Conservation (phyloP, 176 grass and related monocot genomes). For the Oryza nivara region DNA sequence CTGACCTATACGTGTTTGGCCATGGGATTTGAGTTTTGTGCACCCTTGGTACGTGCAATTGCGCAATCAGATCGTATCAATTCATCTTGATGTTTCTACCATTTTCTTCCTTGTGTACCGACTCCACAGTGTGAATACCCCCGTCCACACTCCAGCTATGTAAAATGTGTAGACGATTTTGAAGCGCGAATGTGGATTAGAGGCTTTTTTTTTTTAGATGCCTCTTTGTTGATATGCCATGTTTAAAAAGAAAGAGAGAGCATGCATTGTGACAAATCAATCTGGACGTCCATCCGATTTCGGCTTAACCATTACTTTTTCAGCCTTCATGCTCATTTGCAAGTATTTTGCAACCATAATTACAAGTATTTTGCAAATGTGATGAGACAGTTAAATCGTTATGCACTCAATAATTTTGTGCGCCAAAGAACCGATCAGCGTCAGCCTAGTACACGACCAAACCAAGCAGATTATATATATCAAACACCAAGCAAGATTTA, state of each 20-base stretch:
- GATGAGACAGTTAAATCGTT: not conserved
- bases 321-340: not conserved
- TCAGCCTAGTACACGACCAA: not conserved
- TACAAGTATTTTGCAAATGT: not conserved
- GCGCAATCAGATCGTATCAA: not conserved
- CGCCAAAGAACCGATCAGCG: not conserved
- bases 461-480: not conserved
- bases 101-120: not conserved
- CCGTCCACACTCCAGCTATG: not conserved
- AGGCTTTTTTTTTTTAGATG: not conserved
- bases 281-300: not conserved
- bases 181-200: conserved; percentile 14
- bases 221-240: not conserved
- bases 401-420: no score
- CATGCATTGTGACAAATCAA: not conserved
- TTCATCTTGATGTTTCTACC: conserved; percentile 7
- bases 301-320: not conserved
- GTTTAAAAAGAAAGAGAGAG: not conserved
- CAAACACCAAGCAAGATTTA: not conserved
- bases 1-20: not conserved
- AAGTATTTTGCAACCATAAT: not conserved
- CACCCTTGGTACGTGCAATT: not conserved
- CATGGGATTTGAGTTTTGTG: not conserved
- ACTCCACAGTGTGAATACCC: conserved; percentile 32
- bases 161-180: conserved; percentile 9